Percentiles rank a stretch among this genome's conserved stretches.
Conservation (phyloP, 768 basidiomycete species). For the Calocybe gangraenosa region DNA sequence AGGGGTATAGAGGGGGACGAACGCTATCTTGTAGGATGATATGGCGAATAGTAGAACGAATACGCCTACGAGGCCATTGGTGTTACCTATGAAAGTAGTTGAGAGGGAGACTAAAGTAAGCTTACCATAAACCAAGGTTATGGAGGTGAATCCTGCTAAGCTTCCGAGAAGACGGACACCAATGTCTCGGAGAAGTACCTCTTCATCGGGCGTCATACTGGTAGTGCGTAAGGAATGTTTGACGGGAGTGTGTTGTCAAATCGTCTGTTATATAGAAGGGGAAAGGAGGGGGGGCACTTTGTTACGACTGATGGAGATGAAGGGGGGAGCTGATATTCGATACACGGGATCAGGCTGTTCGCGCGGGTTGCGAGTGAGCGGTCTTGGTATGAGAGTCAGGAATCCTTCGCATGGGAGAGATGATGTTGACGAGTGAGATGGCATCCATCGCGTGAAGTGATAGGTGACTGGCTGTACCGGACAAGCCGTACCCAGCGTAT, state of each 20-base stretch:
- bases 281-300: too few relatives aligned
- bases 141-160: conserved; percentile 14
- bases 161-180: conserved; percentile 13
- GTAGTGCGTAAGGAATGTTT: too few relatives aligned
- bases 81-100: neutral
- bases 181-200: conserved; percentile 10
- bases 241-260: too few relatives aligned
- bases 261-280: too few relatives aligned
- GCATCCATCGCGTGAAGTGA: too few relatives aligned
- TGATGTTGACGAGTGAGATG: neutral
- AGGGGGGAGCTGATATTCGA: conserved; percentile 36
- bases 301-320: too few relatives aligned
- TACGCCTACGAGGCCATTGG: conserved; percentile 5
- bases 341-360: conserved; percentile 26
- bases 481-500: too few relatives aligned
- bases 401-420: neutral
- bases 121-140: conserved; percentile 14
- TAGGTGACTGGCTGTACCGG: too few relatives aligned
- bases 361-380: neutral
- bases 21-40: conserved; percentile 12
- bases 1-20: neutral
- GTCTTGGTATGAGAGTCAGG: conserved; percentile 35
- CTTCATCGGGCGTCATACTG: conserved; percentile 8
- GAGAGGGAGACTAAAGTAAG: neutral
- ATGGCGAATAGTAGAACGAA: conserved; percentile 13